A percentile compares a stretch with the other conserved stretches of the same genome.
Evolutionary conservation across 495 filamentous ascomycete genomes (phyloP).

Genomic region (Lineolata rhizophorae): DNA sequence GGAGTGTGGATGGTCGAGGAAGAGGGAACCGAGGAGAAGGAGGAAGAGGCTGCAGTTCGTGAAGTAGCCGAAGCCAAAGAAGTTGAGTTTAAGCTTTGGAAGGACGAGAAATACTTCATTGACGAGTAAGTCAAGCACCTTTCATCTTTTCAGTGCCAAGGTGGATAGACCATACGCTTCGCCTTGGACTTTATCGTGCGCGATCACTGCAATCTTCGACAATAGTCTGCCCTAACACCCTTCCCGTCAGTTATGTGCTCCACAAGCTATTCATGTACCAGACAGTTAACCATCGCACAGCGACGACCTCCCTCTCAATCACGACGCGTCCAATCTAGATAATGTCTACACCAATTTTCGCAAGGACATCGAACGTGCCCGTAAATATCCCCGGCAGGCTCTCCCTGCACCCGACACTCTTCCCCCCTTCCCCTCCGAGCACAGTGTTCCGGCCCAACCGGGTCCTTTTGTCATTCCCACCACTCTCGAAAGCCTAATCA

Average conservation of each 20-base stretch:
- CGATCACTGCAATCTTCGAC: too few species aligned
- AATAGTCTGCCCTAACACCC: too few species aligned
- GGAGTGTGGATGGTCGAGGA: conserved; percentile 48
- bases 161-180: too few species aligned
- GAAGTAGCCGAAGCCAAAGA: conserved; percentile 23
- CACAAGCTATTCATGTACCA: too few species aligned
- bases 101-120: conserved; percentile 52
- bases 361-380: conserved; percentile 42
- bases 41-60: conserved; percentile 31
- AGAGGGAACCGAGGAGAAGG: conserved; percentile 40
- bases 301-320: too few species aligned
- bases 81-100: conserved; percentile 34
- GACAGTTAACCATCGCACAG: too few species aligned
- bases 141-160: conserved; percentile 27
- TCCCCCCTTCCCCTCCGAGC: conserved; percentile 26
- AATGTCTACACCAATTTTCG: conserved; percentile 48
- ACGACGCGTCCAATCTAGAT: conserved; percentile 34
- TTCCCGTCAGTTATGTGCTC: too few species aligned
- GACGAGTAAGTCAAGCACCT: conserved; percentile 36
- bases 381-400: conserved; percentile 28
- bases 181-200: too few species aligned
- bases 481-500: conserved; percentile 24
- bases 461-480: conserved; percentile 37
- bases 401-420: conserved; percentile 26
- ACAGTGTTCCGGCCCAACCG: conserved; percentile 27